Evolutionary conservation across 108 stramenopile species (phyloP).

Genomic region (Cyclotella cryptica): DNA sequence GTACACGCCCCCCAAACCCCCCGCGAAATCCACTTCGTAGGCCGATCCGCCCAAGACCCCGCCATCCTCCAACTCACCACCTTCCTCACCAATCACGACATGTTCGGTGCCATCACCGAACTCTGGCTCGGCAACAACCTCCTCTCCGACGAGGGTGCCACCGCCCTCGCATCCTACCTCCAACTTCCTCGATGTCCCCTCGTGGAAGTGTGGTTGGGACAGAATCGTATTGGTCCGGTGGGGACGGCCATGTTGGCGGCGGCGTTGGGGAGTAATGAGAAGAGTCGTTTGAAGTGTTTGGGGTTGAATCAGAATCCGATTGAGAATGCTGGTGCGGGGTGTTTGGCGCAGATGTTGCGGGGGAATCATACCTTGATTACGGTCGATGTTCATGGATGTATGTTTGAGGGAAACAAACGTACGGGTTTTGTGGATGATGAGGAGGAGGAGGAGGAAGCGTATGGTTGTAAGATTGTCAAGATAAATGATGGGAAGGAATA

Average conservation of each 20-base stretch:
- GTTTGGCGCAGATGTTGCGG: slow-evolving; percentile 50
- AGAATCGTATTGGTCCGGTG: slow-evolving; percentile 43
- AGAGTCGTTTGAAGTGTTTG: slow-evolving; percentile 43
- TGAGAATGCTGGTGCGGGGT: slow-evolving; percentile 43
- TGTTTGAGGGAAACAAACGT: slow-evolving; percentile 17
- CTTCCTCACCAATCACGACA: slow-evolving; percentile 34
- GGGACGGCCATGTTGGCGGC: slow-evolving; percentile 40
- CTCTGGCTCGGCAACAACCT: slow-evolving; percentile 47
- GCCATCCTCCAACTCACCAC: slow-evolving; percentile 31
- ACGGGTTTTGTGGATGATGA: too few species aligned
- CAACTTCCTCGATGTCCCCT: slow-evolving; percentile 42
- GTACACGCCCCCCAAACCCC: slow-evolving; percentile 30
- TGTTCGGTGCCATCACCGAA: slow-evolving; percentile 47
- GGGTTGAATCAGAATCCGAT: slow-evolving; percentile 49
- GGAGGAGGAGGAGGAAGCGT: slow-evolving; percentile 18
- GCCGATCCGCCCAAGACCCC: slow-evolving; percentile 36
- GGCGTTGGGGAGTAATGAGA: slow-evolving; percentile 28
- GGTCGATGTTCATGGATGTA: slow-evolving; percentile 51
- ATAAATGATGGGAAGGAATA: slow-evolving; percentile 42
- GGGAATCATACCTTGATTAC: slow-evolving; percentile 45
- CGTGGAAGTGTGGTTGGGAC: slow-evolving; percentile 50
- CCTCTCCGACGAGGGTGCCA: slow-evolving; percentile 48
- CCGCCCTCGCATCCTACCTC: slow-evolving; percentile 31
- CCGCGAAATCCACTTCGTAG: slow-evolving; percentile 47
- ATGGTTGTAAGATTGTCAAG: slow-evolving; percentile 45